A percentile compares a stretch with the other conserved stretches of the same genome.
Evolutionary conservation across 106 monocot genomes (phyloP).

Genomic region (Dactylorhiza incarnata): DNA sequence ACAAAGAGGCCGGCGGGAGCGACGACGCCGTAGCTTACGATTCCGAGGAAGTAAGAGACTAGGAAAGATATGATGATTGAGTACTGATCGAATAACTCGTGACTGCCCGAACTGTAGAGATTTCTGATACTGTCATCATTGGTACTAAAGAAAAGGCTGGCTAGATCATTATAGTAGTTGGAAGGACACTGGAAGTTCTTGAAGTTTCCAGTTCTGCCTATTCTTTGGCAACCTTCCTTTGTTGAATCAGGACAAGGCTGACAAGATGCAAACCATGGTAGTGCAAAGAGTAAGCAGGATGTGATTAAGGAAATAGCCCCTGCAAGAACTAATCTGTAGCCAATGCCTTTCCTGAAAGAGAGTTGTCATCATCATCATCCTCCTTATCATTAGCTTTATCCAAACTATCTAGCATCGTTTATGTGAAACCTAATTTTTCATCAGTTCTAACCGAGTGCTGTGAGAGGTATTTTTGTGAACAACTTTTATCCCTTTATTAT

Average conservation of each 20-base stretch:
- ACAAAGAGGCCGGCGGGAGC: slow-evolving; percentile 79
- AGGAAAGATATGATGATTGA: slow-evolving; percentile 59
- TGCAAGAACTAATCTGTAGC: slow-evolving; percentile 33
- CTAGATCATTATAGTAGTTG: slow-evolving; percentile 85
- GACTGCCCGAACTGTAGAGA: slow-evolving; percentile 54
- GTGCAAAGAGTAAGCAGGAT: slow-evolving; percentile 55
- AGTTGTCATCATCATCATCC: neutral
- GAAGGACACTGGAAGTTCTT: slow-evolving; percentile 67
- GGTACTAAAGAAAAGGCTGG: slow-evolving; percentile 80
- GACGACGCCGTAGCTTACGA: slow-evolving; percentile 81
- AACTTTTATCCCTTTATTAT: too few species aligned
- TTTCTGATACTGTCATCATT: slow-evolving; percentile 77
- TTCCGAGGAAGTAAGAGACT: slow-evolving; percentile 66
- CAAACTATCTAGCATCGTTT: too few species aligned
- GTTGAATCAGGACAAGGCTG: slow-evolving; percentile 52
- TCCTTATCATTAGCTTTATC: neutral
- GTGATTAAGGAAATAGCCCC: slow-evolving; percentile 54
- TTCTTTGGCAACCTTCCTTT: slow-evolving; percentile 48
- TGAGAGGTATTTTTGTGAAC: too few species aligned
- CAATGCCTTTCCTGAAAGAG: slow-evolving; percentile 39
- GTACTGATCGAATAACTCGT: slow-evolving; percentile 41
- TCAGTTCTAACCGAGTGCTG: too few species aligned
- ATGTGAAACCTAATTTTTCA: too few species aligned
- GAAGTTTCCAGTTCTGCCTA: slow-evolving; percentile 53
- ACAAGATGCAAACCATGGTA: slow-evolving; percentile 87